Evolutionary conservation across 2,329 filamentous ascomycete genomes (phyloP), one percentile per base, ranked within the genome.

Genomic region (Botrytis fragariae): DNA sequence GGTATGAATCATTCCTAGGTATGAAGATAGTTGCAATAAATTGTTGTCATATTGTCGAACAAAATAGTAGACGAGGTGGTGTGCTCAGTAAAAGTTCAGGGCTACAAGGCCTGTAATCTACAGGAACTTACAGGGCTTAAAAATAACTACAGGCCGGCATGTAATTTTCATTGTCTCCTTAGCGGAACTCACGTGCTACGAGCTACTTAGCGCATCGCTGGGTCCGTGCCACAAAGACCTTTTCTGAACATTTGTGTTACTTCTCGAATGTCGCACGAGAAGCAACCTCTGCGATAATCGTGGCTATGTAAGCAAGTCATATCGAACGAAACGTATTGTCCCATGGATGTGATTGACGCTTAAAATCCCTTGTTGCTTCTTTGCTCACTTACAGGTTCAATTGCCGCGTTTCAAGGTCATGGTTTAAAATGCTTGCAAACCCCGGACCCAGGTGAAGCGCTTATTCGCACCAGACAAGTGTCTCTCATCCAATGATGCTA

Each of bases 401-500:
- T 22, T 69, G 29, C 37, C 67, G 67, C 67, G 67, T 61, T 48
- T 44, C 9, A 54, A 16, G 32, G 29, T 61, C 14, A 44, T 61
- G 67, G 59, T 37, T 69, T 14, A 35, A 69, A 69, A 61, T 44
- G 64, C 51, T 35, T 60, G 48, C 1, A 25, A 60, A 60, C 48
- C 37, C 39, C 48, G 32, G n/a, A 45, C 25, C 32, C 60, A 57
- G 48, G n/a, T 7, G 25, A 69, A 61, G 71, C 71, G 71, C 71
- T 72, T 72, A 72, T 54, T 59, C 6, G 25, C 22, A 32, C 29
- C 37, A 67, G 35, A 60, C 32, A 39, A 60, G 37, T 60, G 48
- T 60, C 63, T 61, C 42, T 60, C 54, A 61, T 69, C 63, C 71
- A 72, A 72, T 44, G 62, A 51, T 48, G 14, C 29, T 61, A 22